A percentile compares a stretch with the other conserved stretches of the same genome.
These are phyloP conservation scores for Leccinum disarticulatum DNA, from an alignment of 768 basidiomycete genomes.

Conservation along the genomic window DNA sequence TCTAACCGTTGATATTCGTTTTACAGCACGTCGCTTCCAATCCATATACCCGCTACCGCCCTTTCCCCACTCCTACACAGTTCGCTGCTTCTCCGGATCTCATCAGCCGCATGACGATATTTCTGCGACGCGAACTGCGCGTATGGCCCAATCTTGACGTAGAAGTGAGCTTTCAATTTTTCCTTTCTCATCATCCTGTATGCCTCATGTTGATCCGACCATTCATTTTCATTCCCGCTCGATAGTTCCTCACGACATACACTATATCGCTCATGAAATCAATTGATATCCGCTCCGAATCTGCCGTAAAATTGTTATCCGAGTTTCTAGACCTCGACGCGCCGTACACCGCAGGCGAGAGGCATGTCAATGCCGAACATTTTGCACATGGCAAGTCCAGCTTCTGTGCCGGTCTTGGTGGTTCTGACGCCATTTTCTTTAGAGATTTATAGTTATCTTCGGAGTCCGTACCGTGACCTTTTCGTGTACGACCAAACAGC, in stretches of 20 bases:
- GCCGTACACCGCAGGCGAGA: slow-evolving; percentile 53
- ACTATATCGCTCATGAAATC: slow-evolving; percentile 89
- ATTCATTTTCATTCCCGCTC: slow-evolving; percentile 17
- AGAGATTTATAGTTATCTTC: slow-evolving; percentile 89
- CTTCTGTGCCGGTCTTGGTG: not conserved
- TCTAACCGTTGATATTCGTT: too few relatives aligned
- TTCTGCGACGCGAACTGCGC: slow-evolving; percentile 80
- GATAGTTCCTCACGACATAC: slow-evolving; percentile 85
- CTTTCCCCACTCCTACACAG: slow-evolving; percentile 84
- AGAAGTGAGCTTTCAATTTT: slow-evolving; percentile 52
- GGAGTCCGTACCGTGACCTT: slow-evolving; percentile 87
- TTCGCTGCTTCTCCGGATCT: slow-evolving; percentile 76
- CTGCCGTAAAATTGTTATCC: slow-evolving; percentile 77
- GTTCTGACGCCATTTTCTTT: slow-evolving; percentile 3
- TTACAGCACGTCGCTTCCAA: slow-evolving; percentile 89
- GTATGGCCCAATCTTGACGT: slow-evolving; percentile 91
- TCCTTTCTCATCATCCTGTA: not conserved
- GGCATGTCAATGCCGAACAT: slow-evolving; percentile 80
- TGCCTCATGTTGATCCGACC: slow-evolving; percentile 6
- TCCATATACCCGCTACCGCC: slow-evolving; percentile 79
- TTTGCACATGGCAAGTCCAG: slow-evolving; percentile 81
- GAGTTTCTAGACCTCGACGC: slow-evolving; percentile 86
- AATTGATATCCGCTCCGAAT: slow-evolving; percentile 88
- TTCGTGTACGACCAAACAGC: slow-evolving; percentile 76
- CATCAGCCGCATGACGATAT: slow-evolving; percentile 73